Percentiles rank a stretch among this genome's conserved stretches.
These are phyloP conservation scores for Medicago lupulina DNA, from an alignment of 306 rosid species.

Conservation along the genomic window DNA sequence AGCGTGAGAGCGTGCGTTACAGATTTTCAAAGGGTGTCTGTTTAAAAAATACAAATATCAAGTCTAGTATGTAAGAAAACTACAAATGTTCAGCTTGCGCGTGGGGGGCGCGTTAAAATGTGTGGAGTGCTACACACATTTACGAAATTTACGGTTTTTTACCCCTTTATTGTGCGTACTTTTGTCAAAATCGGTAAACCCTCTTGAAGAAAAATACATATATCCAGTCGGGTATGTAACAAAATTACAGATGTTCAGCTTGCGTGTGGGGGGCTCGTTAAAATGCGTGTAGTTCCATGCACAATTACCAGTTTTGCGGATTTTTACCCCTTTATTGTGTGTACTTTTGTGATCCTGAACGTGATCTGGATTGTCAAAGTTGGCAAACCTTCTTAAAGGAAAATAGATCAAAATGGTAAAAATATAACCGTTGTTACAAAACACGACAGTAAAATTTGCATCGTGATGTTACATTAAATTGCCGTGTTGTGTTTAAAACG, in stretches of 20 bases:
- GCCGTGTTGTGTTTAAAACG: neutral
- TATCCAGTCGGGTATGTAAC: neutral
- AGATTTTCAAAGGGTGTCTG: neutral
- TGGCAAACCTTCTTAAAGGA: neutral
- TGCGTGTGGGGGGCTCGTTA: neutral
- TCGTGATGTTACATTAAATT: neutral
- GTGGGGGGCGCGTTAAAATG: neutral
- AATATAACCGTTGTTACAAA: neutral
- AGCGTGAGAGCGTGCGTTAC: neutral
- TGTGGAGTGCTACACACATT: neutral
- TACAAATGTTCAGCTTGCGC: neutral
- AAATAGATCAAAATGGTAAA: neutral
- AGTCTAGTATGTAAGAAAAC: no score
- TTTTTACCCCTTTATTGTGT: neutral
- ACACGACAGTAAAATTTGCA: neutral
- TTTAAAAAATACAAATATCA: neutral
- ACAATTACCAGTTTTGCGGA: neutral
- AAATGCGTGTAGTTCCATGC: neutral
- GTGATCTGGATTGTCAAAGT: neutral
- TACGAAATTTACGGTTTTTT: neutral
- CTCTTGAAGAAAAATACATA: neutral
- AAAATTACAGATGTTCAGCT: neutral
- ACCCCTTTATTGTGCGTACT: neutral
- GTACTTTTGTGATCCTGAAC: neutral
- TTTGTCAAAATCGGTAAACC: neutral